Base-by-base conservation (phyloP, 305 asterid species). In the Fraxinus floribunda region DNA sequence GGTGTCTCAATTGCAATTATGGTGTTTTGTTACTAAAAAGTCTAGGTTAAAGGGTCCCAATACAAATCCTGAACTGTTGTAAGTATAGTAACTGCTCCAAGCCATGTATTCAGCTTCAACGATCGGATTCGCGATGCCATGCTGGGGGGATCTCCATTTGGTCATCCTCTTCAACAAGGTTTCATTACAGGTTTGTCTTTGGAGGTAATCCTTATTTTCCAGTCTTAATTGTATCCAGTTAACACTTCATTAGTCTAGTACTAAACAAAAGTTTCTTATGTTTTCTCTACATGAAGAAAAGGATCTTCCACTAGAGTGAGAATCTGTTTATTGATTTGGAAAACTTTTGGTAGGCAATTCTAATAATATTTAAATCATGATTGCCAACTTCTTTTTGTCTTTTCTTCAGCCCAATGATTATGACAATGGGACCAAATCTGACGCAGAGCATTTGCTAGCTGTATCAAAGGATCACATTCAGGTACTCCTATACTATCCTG, bases 121-220 rank as follows among this genome's bases (percentile, higher is more conserved):
- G 99, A 96, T 89, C 94, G 99, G 79, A 92, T 94, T 80, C 95
- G 98, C 46, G 98, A 96, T 83, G 98, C 98, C 80, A 32, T 90
- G 88, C 97, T 94, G 82, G 99, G 99, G n/a, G 98, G 98, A 83
- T 96, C 99, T 86, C 99, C 98, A 29, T 96, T 96, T 85, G 98
- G 99, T 79, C 98, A 88, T 87, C 97, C 94, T 79, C 98, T 96
- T 82, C 99, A 94, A 83, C 99, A 96, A 90, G 99, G 99, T 20
- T 94, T 93, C 84, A 81, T 91, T 20, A 94, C 99, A 82, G 99
- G 98, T 83, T 90, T 96, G 81, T 89, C 57, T 71, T 85, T 91
- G 89, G 98, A 96, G 98, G 99, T 94, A 92, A 89, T 89, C 82
- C 66, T 81, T 81, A 79, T 74, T 80, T 78, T 64, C 18, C 76